These are phyloP conservation scores for Solanum virginianum DNA, from an alignment of 257 asterid species.

Conservation along the genomic window DNA sequence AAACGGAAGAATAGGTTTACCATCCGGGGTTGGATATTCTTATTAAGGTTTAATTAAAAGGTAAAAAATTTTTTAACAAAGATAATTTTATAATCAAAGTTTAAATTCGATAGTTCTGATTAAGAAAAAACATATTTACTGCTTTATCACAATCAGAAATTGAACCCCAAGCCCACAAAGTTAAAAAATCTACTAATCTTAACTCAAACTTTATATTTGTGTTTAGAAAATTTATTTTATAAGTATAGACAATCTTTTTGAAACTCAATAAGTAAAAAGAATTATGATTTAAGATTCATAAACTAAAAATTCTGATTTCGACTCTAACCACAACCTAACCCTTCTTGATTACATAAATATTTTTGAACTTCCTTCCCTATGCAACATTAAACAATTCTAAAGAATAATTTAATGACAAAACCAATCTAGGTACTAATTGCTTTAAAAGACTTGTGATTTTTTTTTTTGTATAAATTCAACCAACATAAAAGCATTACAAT, in stretches of 20 bases:
- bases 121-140: background rate
- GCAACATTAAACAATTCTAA: background rate
- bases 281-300: background rate
- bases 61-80: background rate
- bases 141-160: background rate
- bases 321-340: background rate
- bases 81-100: background rate
- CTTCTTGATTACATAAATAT: background rate
- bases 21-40: too few species aligned
- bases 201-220: background rate
- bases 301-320: background rate
- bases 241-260: background rate
- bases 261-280: background rate
- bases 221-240: background rate
- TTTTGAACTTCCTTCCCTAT: slow-evolving; percentile 17
- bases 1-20: too few species aligned
- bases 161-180: background rate
- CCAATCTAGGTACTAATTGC: background rate
- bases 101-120: accelerated
- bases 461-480: background rate
- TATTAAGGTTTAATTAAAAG: background rate
- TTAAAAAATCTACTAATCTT: background rate
- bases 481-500: background rate
- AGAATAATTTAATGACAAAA: background rate
- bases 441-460: background rate